Base-by-base conservation (phyloP, 805 yeast species). In the Teunomyces atbi region DNA sequence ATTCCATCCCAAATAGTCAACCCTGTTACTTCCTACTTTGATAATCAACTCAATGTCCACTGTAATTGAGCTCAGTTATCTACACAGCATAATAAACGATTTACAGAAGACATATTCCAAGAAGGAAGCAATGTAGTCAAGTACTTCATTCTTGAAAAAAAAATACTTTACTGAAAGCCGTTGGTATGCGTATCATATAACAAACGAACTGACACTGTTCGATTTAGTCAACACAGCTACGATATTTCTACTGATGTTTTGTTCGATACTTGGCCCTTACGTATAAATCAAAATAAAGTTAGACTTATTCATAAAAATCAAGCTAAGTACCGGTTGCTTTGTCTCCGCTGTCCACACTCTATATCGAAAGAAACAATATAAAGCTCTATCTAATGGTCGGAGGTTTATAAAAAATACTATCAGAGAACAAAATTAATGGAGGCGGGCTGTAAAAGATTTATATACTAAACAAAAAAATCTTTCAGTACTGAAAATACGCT, bases 331-430 rank as follows among this genome's bases (percentile, higher is more conserved):
- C 42, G 16, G 16, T 61, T 54, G 20, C 20, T 71, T 42, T 71
- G 61, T 59, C 76, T 71, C 75, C 74, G 72, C 66, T 71, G 75
- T 71, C 76, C 76, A 71, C 75, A 71, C 76, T 68, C 61, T 55
- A 56, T 53, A 64, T 37, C 62, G 60, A 63, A 51, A 44, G 58
- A 54, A 45, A 27, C 53, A 55, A 52, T 59, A 59, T 54, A 57
- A 65, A 71, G 76, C 74, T 71, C 76, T 71, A 71, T 59, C 73
- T 55, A 52, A 54, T 49, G 46, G 55, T 64, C 71, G 71, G 70
- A 67, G 73, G 36, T 47, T 50, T 49, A 41, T 47, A 52, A 48
- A 51, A 23, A 41, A 48, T 54, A 58, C 65, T 64, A 63, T 65
- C 66, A 46, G 43, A 49, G 46, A 55, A 50, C 49, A 38, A 48